phyloP scores from a whole-genome alignment of 2,329 filamentous ascomycete genomes.

The Leptographium wingfieldii region DNA sequence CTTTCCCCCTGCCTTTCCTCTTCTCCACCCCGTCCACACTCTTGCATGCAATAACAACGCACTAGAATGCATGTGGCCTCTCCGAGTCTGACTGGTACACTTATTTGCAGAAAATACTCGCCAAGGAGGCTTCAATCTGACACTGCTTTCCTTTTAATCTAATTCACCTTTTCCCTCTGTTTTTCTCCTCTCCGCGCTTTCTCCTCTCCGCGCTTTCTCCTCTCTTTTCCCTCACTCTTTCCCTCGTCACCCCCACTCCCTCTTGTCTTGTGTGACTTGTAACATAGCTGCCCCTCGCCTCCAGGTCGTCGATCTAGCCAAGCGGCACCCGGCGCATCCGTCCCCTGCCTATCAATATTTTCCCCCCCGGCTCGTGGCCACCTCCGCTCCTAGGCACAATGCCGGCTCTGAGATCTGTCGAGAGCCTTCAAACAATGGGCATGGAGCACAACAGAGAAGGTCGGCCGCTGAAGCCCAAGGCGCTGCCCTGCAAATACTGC shows the following conservation, averaged over 20 bases:
- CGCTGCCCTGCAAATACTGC: constrained; percentile 50
- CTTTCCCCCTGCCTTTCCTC: background rate
- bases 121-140: background rate
- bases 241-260: background rate
- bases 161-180: background rate
- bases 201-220: background rate
- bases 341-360: background rate
- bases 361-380: background rate
- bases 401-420: constrained; percentile 41
- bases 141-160: background rate
- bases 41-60: background rate
- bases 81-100: background rate
- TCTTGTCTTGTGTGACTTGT: background rate
- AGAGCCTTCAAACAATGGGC: constrained; percentile 25
- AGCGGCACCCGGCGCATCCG: background rate
- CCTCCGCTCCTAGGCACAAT: constrained; percentile 20
- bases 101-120: background rate
- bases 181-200: background rate
- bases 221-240: background rate
- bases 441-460: constrained; percentile 36
- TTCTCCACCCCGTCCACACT: background rate
- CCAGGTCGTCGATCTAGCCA: background rate
- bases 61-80: background rate
- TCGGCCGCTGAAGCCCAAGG: constrained; percentile 48
- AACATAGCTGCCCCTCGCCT: background rate